Percentiles rank a stretch among this genome's conserved stretches.
Conservation (phyloP, 306 rosid species). For the Quercus aquifolioides region DNA sequence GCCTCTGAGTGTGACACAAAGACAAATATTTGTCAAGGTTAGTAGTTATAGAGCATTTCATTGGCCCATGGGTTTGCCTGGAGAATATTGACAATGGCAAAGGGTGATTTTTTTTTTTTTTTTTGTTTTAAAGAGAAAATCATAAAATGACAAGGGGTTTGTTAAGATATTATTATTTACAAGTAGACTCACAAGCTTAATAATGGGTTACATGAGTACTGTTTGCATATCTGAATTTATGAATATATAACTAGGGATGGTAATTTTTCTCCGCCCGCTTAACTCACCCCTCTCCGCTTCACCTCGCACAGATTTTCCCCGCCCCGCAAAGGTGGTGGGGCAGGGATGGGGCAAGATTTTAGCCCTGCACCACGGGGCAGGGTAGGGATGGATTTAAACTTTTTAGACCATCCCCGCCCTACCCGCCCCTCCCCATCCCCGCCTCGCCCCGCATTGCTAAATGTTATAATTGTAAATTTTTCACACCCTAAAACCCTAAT, state of each 20-base stretch:
- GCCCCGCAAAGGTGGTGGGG: no score
- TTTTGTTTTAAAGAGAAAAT: not conserved
- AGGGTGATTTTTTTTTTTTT: not conserved
- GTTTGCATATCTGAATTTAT: not conserved
- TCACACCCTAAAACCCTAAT: no score
- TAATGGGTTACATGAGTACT: not conserved
- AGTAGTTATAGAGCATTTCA: not conserved
- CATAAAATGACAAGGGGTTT: not conserved
- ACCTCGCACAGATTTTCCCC: fast-evolving
- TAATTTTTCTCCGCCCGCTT: no score
- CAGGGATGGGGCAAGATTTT: no score
- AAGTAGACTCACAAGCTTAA: not conserved
- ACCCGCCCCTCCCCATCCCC: no score
- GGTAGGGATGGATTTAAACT: fast-evolving
- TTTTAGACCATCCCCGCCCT: no score
- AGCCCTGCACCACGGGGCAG: fast-evolving
- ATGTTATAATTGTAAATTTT: no score
- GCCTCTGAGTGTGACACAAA: not conserved
- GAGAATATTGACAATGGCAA: not conserved
- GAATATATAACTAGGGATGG: not conserved
- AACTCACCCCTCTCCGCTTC: no score
- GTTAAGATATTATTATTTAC: not conserved
- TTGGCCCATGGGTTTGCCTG: not conserved
- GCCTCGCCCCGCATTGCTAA: fast-evolving
- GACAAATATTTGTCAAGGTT: not conserved